Conservation (phyloP, 2,329 filamentous ascomycete species). For the Dothistroma pini region DNA sequence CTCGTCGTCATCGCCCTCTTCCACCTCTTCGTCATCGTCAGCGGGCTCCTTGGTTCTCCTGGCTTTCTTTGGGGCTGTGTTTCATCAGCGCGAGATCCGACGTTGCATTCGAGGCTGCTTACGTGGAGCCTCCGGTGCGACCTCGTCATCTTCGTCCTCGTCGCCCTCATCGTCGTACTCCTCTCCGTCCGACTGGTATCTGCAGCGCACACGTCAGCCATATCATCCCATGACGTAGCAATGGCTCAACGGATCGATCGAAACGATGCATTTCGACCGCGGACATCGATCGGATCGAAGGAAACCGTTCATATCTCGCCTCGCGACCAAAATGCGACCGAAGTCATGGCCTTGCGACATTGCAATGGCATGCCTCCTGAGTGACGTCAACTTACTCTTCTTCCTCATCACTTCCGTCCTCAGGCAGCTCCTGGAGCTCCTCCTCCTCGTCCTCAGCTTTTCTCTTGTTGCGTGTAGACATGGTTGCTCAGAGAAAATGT, state of each 20-base stretch:
- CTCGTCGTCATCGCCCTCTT: constrained; percentile 9
- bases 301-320: neutral
- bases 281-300: neutral
- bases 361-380: constrained; percentile 4
- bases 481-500: neutral
- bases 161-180: constrained; percentile 15
- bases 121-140: constrained; percentile 14
- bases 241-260: neutral
- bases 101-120: neutral
- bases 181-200: constrained; percentile 13
- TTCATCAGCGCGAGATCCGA: neutral
- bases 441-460: constrained; percentile 39
- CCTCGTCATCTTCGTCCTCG: constrained; percentile 16
- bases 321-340: constrained; percentile 7
- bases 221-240: neutral
- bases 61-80: constrained; percentile 23
- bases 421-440: constrained; percentile 44
- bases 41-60: constrained; percentile 20
- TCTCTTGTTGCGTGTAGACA: constrained; percentile 45
- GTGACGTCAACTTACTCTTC: constrained; percentile 37
- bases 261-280: neutral
- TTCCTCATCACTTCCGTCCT: constrained; percentile 43
- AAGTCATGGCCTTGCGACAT: constrained; percentile 4
- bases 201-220: neutral
- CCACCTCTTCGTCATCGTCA: constrained; percentile 15